Conservation (phyloP, 177 flowering plant species). For the Vitis hybrid region DNA sequence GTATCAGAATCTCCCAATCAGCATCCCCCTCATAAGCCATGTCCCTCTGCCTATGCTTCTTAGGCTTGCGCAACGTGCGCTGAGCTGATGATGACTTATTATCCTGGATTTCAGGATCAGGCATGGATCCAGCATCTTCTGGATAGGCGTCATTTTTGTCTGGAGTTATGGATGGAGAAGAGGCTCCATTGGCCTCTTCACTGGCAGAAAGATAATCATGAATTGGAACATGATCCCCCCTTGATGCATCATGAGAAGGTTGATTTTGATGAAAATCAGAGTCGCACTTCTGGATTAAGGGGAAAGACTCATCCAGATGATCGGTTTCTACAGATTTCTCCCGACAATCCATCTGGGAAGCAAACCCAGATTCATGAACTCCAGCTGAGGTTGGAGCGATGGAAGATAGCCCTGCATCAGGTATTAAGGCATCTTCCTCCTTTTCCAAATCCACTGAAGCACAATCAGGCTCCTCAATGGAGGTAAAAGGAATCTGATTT, state of each 20-base stretch:
- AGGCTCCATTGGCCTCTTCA: constrained; percentile 36
- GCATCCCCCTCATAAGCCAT: constrained; percentile 98
- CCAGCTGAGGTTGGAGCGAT: not conserved
- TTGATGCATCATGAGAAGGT: constrained; percentile 20
- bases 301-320: constrained; percentile 4
- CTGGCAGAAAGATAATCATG: constrained; percentile 24
- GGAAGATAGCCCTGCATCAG: constrained; percentile 20
- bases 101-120: constrained; percentile 36
- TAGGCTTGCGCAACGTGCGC: constrained; percentile 55
- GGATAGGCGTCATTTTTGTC: constrained; percentile 35
- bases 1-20: constrained; percentile 74
- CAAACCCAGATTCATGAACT: constrained; percentile 12
- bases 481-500: constrained; percentile 12
- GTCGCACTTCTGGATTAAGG: constrained; percentile 1
- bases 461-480: constrained; percentile 5
- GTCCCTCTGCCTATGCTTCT: constrained; percentile 74
- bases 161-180: constrained; percentile 29
- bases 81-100: constrained; percentile 35
- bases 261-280: constrained; percentile 9
- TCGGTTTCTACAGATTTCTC: constrained; percentile 3
- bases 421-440: constrained; percentile 16
- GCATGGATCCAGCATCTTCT: constrained; percentile 40
- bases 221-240: constrained; percentile 22
- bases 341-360: constrained; percentile 1
- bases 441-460: constrained; percentile 17